phyloP scores from a whole-genome alignment of 73 alveolate genomes.

The Paramecium biaurelia region DNA sequence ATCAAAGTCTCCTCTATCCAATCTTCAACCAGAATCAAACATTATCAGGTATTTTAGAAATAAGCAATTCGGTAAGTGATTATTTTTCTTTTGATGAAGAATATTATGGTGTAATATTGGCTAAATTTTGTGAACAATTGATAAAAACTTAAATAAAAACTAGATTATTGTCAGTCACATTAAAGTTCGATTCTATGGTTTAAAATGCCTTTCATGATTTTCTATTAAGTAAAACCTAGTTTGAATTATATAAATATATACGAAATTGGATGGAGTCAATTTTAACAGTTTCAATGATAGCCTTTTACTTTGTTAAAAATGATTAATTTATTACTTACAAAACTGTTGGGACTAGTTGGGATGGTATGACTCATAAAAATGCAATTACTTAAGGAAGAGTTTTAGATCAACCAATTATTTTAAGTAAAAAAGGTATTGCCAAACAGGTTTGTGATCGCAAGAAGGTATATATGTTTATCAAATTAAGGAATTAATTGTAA shows the following conservation, averaged over 20 bases:
- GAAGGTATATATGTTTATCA: neutral
- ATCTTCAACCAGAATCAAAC: neutral
- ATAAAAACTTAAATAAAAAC: neutral
- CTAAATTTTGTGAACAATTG: slow-evolving; percentile 1
- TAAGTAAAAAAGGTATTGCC: neutral
- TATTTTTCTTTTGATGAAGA: slow-evolving; percentile 49
- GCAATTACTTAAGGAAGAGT: neutral
- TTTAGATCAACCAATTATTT: neutral
- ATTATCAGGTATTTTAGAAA: slow-evolving; percentile 24
- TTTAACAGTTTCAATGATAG: slow-evolving; percentile 5
- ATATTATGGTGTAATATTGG: slow-evolving; percentile 39
- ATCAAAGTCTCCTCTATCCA: slow-evolving; percentile 14
- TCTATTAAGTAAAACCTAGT: neutral
- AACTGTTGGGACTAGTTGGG: neutral
- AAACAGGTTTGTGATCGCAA: neutral
- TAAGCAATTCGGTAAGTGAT: slow-evolving; percentile 37
- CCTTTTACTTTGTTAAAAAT: neutral
- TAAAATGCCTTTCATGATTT: slow-evolving; percentile 2
- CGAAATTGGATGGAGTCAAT: neutral
- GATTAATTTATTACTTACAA: neutral
- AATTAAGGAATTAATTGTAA: slow-evolving; percentile 9
- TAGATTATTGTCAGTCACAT: neutral
- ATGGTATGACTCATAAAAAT: slow-evolving; percentile 13
- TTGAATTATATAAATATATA: neutral
- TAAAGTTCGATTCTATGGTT: neutral